Evolutionary conservation across 208 protist genomes (phyloP), one percentile per base, ranked within the genome.

Genomic region (Leishmania turanica): DNA sequence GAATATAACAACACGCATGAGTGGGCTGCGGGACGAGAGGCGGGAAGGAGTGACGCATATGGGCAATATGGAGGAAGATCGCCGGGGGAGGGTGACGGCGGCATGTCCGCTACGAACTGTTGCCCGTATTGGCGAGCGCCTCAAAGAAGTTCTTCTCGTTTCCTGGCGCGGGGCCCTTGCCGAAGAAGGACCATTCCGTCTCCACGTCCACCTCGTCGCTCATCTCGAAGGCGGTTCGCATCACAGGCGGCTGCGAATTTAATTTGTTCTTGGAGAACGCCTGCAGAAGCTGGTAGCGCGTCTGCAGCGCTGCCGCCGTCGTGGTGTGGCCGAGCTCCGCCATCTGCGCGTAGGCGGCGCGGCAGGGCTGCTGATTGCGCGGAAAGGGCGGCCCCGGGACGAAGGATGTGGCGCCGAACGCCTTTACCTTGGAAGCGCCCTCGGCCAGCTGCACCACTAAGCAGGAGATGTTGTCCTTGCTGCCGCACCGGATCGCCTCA

Each of bases 401-500:
- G 74, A 96, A 96, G 78, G 87, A 89, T 49, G 81, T 75, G 51
- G 81, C 82, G 31, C 92, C 92, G 21, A 91, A 94, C 9, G 56
- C 51, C 53, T 83, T 80, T 19, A 90, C 88, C 77, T 85, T 88
- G 49, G 88, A 90, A n/a, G 90, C 76, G 45, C 94, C 94, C 53
- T 95, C 90, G 21, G 73, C 71, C 1, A 97, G 81, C 72, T 91
- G 87, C n/a, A 95, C 92, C 51, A 98, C 81, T 81, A 97, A 88
- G 81, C 93, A 97, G 21, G 91, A 95, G 75, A 98, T 96, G 87
- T 98, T 98, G 87, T 98, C 95, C 79, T 97, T 97, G 85, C 93
- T 97, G 81, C 95, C 95, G 68, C 94, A 92, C 8, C 90, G 91
- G 27, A 98, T 93, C 2, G 95, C 95, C 88, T 98, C 91, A 80